Evolutionary conservation across 2,329 filamentous ascomycete species (phyloP).

Genomic region (Septoria petroselini): DNA sequence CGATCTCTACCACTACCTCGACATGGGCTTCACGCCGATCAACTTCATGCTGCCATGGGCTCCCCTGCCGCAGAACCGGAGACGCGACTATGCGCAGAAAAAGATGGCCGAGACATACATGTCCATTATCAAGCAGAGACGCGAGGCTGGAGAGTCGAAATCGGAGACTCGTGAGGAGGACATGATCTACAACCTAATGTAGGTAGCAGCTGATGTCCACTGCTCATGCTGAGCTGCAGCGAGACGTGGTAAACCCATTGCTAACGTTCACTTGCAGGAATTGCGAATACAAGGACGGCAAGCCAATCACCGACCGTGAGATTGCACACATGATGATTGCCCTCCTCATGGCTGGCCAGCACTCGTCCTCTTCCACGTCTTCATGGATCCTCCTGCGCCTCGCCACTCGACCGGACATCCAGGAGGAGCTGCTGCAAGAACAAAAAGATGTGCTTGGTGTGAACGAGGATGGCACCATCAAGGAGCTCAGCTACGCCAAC

Average conservation of each 20-base stretch:
- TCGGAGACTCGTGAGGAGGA: conserved; percentile 51
- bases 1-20: conserved; percentile 79
- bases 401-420: conserved; percentile 70
- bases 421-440: conserved; percentile 79
- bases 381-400: conserved; percentile 83
- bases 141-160: conserved; percentile 45
- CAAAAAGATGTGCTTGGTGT: conserved; percentile 70
- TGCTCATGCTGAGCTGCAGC: too few relatives aligned
- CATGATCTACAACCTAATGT: conserved; percentile 89
- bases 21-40: conserved; percentile 84
- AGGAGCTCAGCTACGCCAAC: conserved; percentile 71
- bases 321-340: conserved; percentile 94
- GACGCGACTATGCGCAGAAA: conserved; percentile 72
- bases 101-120: conserved; percentile 80
- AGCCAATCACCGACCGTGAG: conserved; percentile 73
- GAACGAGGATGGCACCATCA: conserved; percentile 55
- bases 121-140: conserved; percentile 73
- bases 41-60: conserved; percentile 91
- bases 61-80: conserved; percentile 82
- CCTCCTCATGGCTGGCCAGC: conserved; percentile 85
- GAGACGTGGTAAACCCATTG: too few relatives aligned
- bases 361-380: conserved; percentile 79
- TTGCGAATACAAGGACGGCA: conserved; percentile 79
- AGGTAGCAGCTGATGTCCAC: too few relatives aligned
- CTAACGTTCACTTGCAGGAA: conserved; percentile 39